Evolutionary conservation across 495 filamentous ascomycete genomes (phyloP).

Genomic region (Xylaria scruposa): DNA sequence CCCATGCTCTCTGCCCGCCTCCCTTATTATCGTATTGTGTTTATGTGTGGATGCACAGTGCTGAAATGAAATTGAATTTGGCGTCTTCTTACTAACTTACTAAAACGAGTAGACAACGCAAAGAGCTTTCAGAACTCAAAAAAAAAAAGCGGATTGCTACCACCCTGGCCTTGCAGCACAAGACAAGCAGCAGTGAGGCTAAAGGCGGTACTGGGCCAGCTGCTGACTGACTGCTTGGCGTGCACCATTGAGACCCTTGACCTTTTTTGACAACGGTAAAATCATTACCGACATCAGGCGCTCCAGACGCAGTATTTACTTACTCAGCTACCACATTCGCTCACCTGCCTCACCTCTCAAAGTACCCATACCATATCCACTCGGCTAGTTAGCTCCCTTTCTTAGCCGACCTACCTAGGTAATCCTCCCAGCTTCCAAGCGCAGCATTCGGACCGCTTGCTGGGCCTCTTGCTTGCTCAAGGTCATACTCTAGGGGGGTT

Average conservation of each 20-base stretch:
- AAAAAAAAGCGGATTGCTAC: neutral
- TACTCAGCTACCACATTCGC: conserved; percentile 29
- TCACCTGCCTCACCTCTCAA: conserved; percentile 28
- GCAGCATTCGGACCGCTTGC: conserved; percentile 28
- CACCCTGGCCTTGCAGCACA: neutral
- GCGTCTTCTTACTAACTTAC: conserved; percentile 8
- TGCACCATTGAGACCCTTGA: conserved; percentile 12
- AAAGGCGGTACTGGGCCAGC: conserved; percentile 6
- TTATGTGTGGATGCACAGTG: conserved; percentile 21
- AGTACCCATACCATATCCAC: conserved; percentile 23
- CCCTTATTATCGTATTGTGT: neutral
- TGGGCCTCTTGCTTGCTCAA: conserved; percentile 16
- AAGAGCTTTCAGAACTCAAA: conserved; percentile 7
- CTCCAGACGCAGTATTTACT: conserved; percentile 23
- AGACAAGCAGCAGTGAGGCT: neutral
- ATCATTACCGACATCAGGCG: conserved; percentile 22
- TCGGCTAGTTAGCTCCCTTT: conserved; percentile 27
- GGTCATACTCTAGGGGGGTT: neutral
- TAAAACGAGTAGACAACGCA: conserved; percentile 3
- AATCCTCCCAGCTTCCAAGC: conserved; percentile 27
- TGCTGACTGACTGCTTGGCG: conserved; percentile 11
- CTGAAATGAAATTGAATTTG: conserved; percentile 5
- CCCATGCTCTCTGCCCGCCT: neutral
- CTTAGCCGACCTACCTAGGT: conserved; percentile 28
- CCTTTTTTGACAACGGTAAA: conserved; percentile 12